A percentile compares a stretch with the other conserved stretches of the same genome.
Evolutionary conservation across 1,139 yeast species (phyloP).

Genomic region (Pichia sp.): DNA sequence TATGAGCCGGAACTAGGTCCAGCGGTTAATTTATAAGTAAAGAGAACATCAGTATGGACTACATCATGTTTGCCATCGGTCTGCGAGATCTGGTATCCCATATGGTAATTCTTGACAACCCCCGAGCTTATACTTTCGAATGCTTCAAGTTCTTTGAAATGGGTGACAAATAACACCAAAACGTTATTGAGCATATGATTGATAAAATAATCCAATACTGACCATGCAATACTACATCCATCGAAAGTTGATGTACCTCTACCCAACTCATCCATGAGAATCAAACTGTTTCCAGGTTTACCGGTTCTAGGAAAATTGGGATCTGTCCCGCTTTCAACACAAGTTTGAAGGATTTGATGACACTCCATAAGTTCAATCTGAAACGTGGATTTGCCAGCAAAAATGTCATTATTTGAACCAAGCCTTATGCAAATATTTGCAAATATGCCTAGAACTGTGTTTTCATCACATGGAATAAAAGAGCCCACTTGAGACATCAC

Average conservation of each 20-base stretch:
- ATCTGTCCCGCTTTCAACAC: slow-evolving; percentile 15
- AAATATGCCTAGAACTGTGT: slow-evolving; percentile 46
- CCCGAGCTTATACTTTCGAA: slow-evolving; percentile 42
- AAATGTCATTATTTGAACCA: slow-evolving; percentile 72
- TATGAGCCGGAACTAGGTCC: slow-evolving; percentile 66
- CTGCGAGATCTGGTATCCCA: slow-evolving; percentile 58
- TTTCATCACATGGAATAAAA: slow-evolving; percentile 41
- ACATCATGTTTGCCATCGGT: slow-evolving; percentile 15
- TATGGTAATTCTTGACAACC: slow-evolving; percentile 58
- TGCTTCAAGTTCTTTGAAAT: slow-evolving; percentile 68
- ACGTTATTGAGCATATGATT: slow-evolving; percentile 40
- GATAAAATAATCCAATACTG: slow-evolving; percentile 64
- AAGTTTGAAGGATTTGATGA: slow-evolving; percentile 43
- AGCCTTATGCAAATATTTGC: slow-evolving; percentile 55
- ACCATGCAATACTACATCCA: slow-evolving; percentile 81
- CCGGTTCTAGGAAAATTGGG: slow-evolving; percentile 41
- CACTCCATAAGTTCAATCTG: slow-evolving; percentile 73
- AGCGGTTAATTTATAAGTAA: slow-evolving; percentile 54
- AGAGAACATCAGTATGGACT: slow-evolving; percentile 37
- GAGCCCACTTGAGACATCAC: slow-evolving; percentile 53
- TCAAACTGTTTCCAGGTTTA: slow-evolving; percentile 40
- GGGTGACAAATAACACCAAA: slow-evolving; percentile 76
- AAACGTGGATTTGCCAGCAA: slow-evolving; percentile 68
- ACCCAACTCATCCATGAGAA: slow-evolving; percentile 63
- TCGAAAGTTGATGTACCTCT: slow-evolving; percentile 86